Conservation (phyloP, 306 rosid genomes). For the Ormosia semicastrata region DNA sequence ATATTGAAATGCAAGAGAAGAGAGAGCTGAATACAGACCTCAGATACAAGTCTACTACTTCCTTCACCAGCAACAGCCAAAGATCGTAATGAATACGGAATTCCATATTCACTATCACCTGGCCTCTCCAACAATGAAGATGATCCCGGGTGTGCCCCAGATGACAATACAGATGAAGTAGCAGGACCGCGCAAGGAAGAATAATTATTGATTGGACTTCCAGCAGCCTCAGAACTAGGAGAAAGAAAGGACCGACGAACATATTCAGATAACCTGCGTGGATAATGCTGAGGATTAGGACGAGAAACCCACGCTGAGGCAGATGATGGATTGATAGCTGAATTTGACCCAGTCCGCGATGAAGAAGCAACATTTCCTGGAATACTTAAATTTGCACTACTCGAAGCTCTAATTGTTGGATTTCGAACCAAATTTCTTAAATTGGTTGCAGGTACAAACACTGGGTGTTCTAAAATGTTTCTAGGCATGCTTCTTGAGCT, state of each 20-base stretch:
- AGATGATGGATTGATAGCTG: conserved; percentile 58
- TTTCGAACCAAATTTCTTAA: conserved; percentile 55
- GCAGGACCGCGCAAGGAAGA: conserved; percentile 57
- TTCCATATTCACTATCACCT: conserved; percentile 61
- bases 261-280: conserved; percentile 75
- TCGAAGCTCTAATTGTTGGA: conserved; percentile 48
- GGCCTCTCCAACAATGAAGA: conserved; percentile 77
- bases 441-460: conserved; percentile 64
- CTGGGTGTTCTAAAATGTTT: conserved; percentile 64
- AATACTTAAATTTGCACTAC: conserved; percentile 47
- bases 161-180: conserved; percentile 52
- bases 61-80: conserved; percentile 75
- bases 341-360: conserved; percentile 48
- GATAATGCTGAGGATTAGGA: conserved; percentile 68
- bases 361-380: conserved; percentile 75
- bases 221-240: conserved; percentile 65
- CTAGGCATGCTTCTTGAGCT: conserved; percentile 62
- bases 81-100: conserved; percentile 72
- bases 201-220: conserved; percentile 50
- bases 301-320: conserved; percentile 68
- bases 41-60: conserved; percentile 81
- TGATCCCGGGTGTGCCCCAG: conserved; percentile 64
- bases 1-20: conserved; percentile 21
- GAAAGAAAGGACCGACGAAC: conserved; percentile 75
- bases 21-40: conserved; percentile 57